A percentile compares a stretch with the other conserved stretches of the same genome.
Conservation (phyloP, 768 basidiomycete genomes). For the Pseudohyphozyma bogoriensis region DNA sequence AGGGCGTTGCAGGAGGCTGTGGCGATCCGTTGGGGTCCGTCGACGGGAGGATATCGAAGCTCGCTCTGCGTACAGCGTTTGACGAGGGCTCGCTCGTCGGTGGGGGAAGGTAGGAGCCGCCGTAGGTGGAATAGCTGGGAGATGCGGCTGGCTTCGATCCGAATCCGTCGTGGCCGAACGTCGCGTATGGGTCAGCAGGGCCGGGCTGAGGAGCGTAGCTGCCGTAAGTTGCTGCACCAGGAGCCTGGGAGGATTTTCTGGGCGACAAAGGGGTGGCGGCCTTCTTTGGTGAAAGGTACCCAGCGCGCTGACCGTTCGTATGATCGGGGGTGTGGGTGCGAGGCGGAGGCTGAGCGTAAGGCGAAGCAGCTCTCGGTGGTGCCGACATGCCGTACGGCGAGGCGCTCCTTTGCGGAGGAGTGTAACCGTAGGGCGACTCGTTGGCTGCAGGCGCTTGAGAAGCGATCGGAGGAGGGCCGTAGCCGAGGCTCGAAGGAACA, state of each 20-base stretch:
- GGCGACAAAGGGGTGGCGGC: neutral
- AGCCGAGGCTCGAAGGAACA: neutral
- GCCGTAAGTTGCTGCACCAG: constrained; percentile 2
- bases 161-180: no score
- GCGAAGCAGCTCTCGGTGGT: neutral
- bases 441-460: constrained; percentile 1
- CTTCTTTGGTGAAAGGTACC: constrained; percentile 2
- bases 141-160: neutral
- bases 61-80: neutral
- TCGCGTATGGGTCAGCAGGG: no score
- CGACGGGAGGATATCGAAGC: constrained; percentile 3
- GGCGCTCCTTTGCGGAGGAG: no score
- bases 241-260: no score
- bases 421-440: neutral
- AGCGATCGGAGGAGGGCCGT: no score
- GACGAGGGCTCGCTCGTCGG: neutral
- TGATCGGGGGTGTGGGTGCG: no score
- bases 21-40: constrained; percentile 9
- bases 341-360: neutral
- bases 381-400: neutral
- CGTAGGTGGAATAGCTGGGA: neutral
- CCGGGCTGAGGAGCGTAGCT: neutral
- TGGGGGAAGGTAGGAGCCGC: no score
- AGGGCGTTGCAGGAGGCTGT: neutral
- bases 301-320: no score